Percentiles rank a stretch among this genome's conserved stretches.
These are phyloP conservation scores for Stromatinia cepivora DNA, from an alignment of 2,329 filamentous ascomycete species.

Conservation along the genomic window DNA sequence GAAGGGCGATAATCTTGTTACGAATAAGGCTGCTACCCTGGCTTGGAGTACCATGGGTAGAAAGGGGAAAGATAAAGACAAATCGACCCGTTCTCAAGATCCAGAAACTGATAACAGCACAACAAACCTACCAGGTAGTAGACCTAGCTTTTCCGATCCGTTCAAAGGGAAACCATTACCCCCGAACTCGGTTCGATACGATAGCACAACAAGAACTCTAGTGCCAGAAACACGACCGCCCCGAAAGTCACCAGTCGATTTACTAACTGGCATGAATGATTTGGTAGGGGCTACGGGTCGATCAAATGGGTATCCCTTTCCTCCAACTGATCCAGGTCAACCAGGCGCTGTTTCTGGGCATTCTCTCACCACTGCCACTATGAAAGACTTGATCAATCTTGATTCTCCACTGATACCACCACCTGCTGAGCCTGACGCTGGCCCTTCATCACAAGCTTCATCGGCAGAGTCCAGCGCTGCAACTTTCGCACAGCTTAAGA, in stretches of 20 bases:
- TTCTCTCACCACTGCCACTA: constrained; percentile 32
- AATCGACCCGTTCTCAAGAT: constrained; percentile 36
- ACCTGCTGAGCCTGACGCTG: constrained; percentile 29
- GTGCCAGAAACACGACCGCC: constrained; percentile 31
- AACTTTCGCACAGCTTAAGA: constrained; percentile 22
- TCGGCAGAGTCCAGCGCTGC: neutral
- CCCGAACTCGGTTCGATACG: constrained; percentile 37
- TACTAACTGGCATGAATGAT: constrained; percentile 32
- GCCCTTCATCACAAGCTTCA: constrained; percentile 25
- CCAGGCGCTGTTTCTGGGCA: constrained; percentile 36
- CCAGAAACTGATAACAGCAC: constrained; percentile 34
- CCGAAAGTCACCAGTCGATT: constrained; percentile 33
- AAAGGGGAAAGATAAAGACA: constrained; percentile 32
- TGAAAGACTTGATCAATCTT: constrained; percentile 36
- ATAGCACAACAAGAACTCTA: constrained; percentile 40
- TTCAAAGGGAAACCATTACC: constrained; percentile 25
- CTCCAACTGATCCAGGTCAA: constrained; percentile 37
- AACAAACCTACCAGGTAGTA: constrained; percentile 32
- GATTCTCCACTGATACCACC: constrained; percentile 29
- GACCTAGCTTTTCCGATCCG: constrained; percentile 31
- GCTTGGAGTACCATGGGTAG: constrained; percentile 51
- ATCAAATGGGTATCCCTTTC: constrained; percentile 40
- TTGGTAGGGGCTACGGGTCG: constrained; percentile 30
- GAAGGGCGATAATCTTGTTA: constrained; percentile 50
- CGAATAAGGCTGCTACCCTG: constrained; percentile 63